Evolutionary conservation across 2,329 filamentous ascomycete species (phyloP), one percentile per base, ranked within the genome.

Genomic region (Fusarium illudens): DNA sequence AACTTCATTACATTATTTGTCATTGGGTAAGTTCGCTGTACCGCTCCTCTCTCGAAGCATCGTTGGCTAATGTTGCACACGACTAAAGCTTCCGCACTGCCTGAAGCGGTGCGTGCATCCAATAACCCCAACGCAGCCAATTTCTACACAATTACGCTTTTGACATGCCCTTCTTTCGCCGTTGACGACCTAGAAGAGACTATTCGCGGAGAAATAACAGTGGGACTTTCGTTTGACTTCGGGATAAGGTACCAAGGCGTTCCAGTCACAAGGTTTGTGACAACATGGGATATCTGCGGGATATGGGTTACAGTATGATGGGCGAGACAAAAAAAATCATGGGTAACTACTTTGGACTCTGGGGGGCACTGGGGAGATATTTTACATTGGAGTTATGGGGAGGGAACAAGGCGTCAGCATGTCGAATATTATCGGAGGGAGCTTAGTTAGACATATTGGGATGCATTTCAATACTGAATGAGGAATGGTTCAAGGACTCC

Each of bases 311-410:
- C 15, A 63, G 50, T 66, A 60, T 42, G 53, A 51, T 62, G 50
- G 63, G 29, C 13, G 27, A 46, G 32, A 32, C 27, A 53, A 56
- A 52, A 64, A 22, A 57, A 67, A 13, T 50, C n/a, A 67, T 46
- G 46, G 58, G 52, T 54, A n/a, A n/a, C n/a, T n/a, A 60, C 30
- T 64, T 68, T 67, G 54, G 62, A 25, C 58, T 67, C 46, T 42
- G 17, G 53, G 39, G 50, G 52, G 39, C n/a, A 67, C 32, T 52
- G 58, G 59, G 27, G 61, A 34, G 33, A 56, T 57, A 63, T 68
- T 39, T 58, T 60, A 56, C 50, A 57, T 68, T 68, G 66, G 65
- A 54, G 62, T 60, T 55, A 46, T 60, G 46, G 48, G 32, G 30
- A 30, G 13, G 54, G 39, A 53, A 32, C 29, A 42, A 54, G 27